Evolutionary conservation across 768 basidiomycete genomes (phyloP), one percentile per base, ranked within the genome.

Genomic region (Artomyces pyxidatus): DNA sequence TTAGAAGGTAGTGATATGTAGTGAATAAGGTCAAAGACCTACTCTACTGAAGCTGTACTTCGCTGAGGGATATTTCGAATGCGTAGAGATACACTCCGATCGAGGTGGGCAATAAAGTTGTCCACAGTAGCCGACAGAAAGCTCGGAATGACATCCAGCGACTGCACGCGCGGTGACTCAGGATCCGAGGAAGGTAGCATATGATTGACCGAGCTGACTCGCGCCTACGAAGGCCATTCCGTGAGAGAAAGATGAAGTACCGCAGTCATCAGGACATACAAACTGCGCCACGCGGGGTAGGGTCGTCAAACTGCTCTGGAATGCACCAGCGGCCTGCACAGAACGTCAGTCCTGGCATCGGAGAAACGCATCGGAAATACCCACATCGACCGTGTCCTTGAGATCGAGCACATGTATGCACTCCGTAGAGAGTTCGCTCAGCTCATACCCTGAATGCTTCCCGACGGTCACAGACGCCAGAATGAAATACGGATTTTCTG

Each of bases 31-130:
- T n/a, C n/a, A n/a, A n/a, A n/a, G n/a, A n/a, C n/a, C n/a, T n/a
- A n/a, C n/a, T n/a, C n/a, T n/a, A n/a, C n/a, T n/a, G n/a, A n/a
- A n/a, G n/a, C n/a, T n/a, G n/a, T n/a, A n/a, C n/a, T n/a, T n/a
- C n/a, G n/a, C n/a, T 37, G 46, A 1, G 90, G 88, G 27, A 95
- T 85, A 61, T 87, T 71, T 32, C 68, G 72, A 11, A 92, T 83
- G 3, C 77, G 75, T 28, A 83, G 67, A 65, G 70, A 72, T 2
- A 93, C 85, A 51, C 88, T 90, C 50, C 65, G 65, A 52, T 81
- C 77, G 26, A 95, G 62, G 19, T 76, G 72, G 22, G 61, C 56
- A 41, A 82, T 72, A 9, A 86, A 65, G 17, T 68, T 68, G 47
- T 80, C 76, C 7, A 78, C 73, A 1, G 77, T 60, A 5, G 62